Evolutionary conservation across 192 early-diverging fungal genomes (phyloP).

Genomic region (Helicostylum pulchrum): DNA sequence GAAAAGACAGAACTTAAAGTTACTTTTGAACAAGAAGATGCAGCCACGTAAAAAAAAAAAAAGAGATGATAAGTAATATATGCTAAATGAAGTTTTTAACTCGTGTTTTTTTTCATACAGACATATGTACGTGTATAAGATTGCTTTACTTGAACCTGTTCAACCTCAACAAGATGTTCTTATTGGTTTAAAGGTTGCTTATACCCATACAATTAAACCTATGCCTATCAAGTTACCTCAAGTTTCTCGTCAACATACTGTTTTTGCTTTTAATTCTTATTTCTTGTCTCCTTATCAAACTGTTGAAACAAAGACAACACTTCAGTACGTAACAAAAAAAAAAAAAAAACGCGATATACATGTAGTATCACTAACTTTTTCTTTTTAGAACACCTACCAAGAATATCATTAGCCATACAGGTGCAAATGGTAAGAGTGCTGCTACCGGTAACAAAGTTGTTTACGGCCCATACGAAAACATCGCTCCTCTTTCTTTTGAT

Average conservation of each 20-base stretch:
- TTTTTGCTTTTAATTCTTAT: conserved; percentile 60
- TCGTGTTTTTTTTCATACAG: conserved; percentile 13
- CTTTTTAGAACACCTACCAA: conserved; percentile 34
- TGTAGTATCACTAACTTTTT: neutral
- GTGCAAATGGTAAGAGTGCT: conserved; percentile 30
- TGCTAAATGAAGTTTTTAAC: neutral
- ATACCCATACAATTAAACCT: conserved; percentile 45
- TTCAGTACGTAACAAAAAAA: conserved; percentile 56
- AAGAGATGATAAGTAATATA: neutral
- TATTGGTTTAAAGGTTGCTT: conserved; percentile 53
- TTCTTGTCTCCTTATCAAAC: conserved; percentile 64
- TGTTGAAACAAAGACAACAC: conserved; percentile 72
- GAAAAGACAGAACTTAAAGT: conserved; percentile 38
- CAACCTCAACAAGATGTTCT: conserved; percentile 55
- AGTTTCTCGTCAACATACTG: conserved; percentile 62
- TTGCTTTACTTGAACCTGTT: conserved; percentile 43
- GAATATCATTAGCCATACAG: conserved; percentile 39
- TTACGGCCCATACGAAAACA: conserved; percentile 69
- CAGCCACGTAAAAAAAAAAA: conserved; percentile 15
- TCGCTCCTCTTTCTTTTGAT: conserved; percentile 38
- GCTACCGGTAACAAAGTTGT: conserved; percentile 57
- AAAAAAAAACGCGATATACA: neutral
- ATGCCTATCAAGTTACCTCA: conserved; percentile 57
- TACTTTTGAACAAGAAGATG: conserved; percentile 31
- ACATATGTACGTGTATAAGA: conserved; percentile 46